A percentile compares a stretch with the other conserved stretches of the same genome.
These are phyloP conservation scores for Yarrowia sp. DNA, from an alignment of 805 yeast genomes.

Conservation along the genomic window DNA sequence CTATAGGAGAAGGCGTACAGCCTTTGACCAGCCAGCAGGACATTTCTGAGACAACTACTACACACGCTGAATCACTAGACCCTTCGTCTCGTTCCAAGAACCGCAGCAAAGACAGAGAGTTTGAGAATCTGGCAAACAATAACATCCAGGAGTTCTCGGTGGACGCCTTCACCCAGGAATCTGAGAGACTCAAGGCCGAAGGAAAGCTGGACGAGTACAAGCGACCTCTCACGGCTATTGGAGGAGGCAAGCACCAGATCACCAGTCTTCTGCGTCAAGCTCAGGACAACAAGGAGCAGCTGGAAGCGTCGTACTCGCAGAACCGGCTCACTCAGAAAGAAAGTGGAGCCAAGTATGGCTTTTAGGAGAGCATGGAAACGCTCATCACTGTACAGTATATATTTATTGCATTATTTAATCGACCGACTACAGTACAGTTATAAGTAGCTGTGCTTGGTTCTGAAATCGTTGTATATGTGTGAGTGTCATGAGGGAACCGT, in stretches of 20 bases:
- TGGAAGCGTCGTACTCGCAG: slow-evolving; percentile 48
- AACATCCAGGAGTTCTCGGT: slow-evolving; percentile 52
- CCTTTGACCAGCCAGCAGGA: too few relatives aligned
- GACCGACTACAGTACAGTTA: too few relatives aligned
- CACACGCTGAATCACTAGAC: too few relatives aligned
- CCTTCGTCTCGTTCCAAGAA: neutral
- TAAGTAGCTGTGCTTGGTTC: too few relatives aligned
- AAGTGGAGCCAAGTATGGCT: slow-evolving; percentile 40
- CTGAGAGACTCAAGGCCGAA: slow-evolving; percentile 47
- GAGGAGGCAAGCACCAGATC: slow-evolving; percentile 50
- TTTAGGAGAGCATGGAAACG: neutral
- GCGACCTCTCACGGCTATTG: slow-evolving; percentile 47
- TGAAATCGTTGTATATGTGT: too few relatives aligned
- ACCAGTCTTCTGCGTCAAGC: slow-evolving; percentile 48
- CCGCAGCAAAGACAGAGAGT: slow-evolving; percentile 27
- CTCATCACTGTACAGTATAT: neutral
- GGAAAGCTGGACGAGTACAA: slow-evolving; percentile 50
- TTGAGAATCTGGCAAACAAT: slow-evolving; percentile 39
- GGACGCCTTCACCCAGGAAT: slow-evolving; percentile 52
- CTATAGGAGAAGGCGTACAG: slow-evolving; percentile 8
- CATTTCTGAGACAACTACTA: too few relatives aligned
- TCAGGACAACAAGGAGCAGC: slow-evolving; percentile 47
- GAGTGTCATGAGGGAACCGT: too few relatives aligned
- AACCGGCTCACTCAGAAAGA: slow-evolving; percentile 45
- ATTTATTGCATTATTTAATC: slow-evolving; percentile 14